phyloP scores from a whole-genome alignment of 2,329 filamentous ascomycete genomes.

The Cordyceps javanica region DNA sequence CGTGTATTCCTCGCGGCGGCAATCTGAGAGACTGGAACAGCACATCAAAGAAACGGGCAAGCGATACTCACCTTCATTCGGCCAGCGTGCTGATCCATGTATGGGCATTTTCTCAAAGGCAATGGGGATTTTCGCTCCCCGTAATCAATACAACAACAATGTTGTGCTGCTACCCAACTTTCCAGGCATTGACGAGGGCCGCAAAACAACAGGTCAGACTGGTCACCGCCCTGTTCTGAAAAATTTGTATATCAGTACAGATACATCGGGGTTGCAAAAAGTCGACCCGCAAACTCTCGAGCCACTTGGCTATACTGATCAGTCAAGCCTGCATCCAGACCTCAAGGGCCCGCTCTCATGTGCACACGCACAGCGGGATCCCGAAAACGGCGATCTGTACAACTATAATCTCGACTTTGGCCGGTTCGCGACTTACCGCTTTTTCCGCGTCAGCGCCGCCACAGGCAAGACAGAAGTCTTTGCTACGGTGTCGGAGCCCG shows the following conservation, averaged over 20 bases:
- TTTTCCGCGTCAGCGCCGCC: constrained; percentile 59
- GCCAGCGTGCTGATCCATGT: constrained; percentile 66
- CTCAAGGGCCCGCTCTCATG: constrained; percentile 62
- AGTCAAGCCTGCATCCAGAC: constrained; percentile 58
- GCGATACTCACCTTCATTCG: constrained; percentile 57
- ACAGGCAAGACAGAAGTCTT: constrained; percentile 65
- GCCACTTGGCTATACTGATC: constrained; percentile 57
- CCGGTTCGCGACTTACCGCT: constrained; percentile 51
- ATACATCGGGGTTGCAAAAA: constrained; percentile 50
- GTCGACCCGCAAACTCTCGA: constrained; percentile 68
- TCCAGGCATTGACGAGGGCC: constrained; percentile 43
- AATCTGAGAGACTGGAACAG: constrained; percentile 57
- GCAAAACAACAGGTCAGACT: constrained; percentile 14
- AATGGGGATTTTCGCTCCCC: constrained; percentile 50
- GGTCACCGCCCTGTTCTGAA: constrained; percentile 35
- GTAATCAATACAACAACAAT: constrained; percentile 43
- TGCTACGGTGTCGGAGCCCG: constrained; percentile 52
- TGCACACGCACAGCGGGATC: constrained; percentile 67
- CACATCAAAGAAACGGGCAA: constrained; percentile 54
- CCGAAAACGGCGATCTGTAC: constrained; percentile 66
- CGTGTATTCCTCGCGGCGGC: constrained; percentile 64
- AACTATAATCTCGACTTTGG: constrained; percentile 75
- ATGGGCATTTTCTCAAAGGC: constrained; percentile 66
- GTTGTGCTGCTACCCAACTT: constrained; percentile 62
- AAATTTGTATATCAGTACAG: constrained; percentile 51